These are phyloP conservation scores for Oropetium thomaeum DNA, from an alignment of 176 grass and related monocot species.

Conservation along the genomic window DNA sequence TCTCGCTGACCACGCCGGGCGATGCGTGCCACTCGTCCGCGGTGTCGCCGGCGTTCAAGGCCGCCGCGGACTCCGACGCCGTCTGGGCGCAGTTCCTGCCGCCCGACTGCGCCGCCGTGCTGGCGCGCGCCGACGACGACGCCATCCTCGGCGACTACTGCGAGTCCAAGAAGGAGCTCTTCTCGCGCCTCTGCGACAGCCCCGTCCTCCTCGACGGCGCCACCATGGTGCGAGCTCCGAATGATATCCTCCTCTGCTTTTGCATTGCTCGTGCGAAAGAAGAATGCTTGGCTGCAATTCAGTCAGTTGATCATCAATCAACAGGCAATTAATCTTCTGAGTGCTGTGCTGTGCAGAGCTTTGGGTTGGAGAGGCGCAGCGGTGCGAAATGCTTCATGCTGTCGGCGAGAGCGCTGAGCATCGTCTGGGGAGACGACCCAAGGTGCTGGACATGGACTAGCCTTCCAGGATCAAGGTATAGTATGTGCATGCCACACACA, in stretches of 20 bases:
- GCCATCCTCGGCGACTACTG: neutral
- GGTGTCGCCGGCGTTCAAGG: conserved; percentile 53
- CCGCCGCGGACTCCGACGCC: conserved; percentile 60
- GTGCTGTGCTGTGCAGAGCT: conserved; percentile 35
- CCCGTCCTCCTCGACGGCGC: conserved; percentile 69
- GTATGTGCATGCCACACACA: too few relatives aligned
- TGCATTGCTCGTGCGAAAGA: too few relatives aligned
- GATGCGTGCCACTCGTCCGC: conserved; percentile 58
- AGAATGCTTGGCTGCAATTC: neutral
- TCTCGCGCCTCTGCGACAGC: conserved; percentile 51
- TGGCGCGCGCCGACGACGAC: conserved; percentile 41
- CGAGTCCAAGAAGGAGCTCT: conserved; percentile 69
- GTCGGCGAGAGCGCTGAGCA: conserved; percentile 65
- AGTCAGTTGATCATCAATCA: neutral
- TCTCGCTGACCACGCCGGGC: conserved; percentile 62
- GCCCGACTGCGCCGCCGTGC: conserved; percentile 40
- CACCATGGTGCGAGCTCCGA: conserved; percentile 66
- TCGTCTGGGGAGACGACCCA: conserved; percentile 44
- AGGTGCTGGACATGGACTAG: conserved; percentile 53
- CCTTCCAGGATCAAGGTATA: conserved; percentile 58
- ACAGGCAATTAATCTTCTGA: neutral
- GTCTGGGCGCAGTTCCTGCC: conserved; percentile 76
- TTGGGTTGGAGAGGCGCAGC: conserved; percentile 55
- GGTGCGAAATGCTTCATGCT: conserved; percentile 86
- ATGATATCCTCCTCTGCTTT: too few relatives aligned